phyloP scores from a whole-genome alignment of 441 rosid genomes.

The Hura crepitans region DNA sequence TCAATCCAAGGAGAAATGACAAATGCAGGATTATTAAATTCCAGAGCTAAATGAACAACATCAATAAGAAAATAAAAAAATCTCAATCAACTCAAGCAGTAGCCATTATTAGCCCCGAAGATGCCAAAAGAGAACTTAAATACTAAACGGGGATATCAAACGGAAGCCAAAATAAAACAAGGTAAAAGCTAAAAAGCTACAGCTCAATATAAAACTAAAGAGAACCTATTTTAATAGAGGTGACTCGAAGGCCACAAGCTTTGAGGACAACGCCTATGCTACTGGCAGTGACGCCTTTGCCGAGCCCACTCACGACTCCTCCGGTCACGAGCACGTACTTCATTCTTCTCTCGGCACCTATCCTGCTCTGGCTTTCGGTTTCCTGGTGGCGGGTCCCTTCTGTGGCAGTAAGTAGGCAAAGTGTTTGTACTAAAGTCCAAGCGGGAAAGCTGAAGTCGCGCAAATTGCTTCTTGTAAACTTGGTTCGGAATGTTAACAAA shows the following conservation, averaged over 20 bases:
- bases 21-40: background rate
- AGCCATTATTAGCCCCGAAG: background rate
- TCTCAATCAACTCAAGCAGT: background rate
- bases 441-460: slow-evolving; percentile 28
- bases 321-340: slow-evolving; percentile 94
- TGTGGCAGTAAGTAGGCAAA: slow-evolving; percentile 28
- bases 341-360: slow-evolving; percentile 39
- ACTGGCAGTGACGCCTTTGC: slow-evolving; percentile 91
- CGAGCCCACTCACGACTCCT: slow-evolving; percentile 93
- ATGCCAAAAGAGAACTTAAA: background rate
- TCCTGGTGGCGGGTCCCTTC: background rate
- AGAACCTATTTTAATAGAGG: slow-evolving; percentile 88
- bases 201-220: background rate
- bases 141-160: background rate
- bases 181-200: background rate
- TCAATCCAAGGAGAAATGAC: background rate
- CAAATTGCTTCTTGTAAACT: background rate
- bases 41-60: background rate
- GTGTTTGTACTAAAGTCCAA: slow-evolving; percentile 48
- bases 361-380: background rate
- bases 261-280: slow-evolving; percentile 81
- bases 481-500: slow-evolving; percentile 21
- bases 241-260: slow-evolving; percentile 81
- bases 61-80: too few species aligned
- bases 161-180: background rate